Evolutionary conservation across 1,284 basidiomycete genomes (phyloP), one percentile per base, ranked within the genome.

Genomic region (Puccinia coronata): DNA sequence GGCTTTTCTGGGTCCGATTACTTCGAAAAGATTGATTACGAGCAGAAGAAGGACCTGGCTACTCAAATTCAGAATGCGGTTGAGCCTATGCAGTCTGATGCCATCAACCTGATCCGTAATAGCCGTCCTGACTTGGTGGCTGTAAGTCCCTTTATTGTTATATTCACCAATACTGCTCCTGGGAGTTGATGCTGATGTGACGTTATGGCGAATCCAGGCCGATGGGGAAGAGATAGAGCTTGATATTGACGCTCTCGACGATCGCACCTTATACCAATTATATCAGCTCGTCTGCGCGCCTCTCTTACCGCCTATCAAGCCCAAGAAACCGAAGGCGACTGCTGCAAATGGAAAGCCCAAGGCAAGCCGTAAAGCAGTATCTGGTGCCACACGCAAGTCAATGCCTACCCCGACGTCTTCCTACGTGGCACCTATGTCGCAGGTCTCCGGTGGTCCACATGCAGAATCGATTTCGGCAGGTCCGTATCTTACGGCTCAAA

Each of bases 161-260:
- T n/a, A n/a, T n/a, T n/a, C n/a, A n/a, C n/a, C n/a, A n/a, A n/a
- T n/a, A n/a, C n/a, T n/a, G n/a, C n/a, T n/a, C n/a, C n/a, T n/a
- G n/a, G n/a, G n/a, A n/a, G n/a, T 9, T n/a, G 5, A 49, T 34
- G 70, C 11, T 49, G 31, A n/a, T 69, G 81, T 41, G 73, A 25
- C 39, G 16, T 41, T 65, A 36, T 65, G 12, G 2, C 61, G 76
- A 34, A 82, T 82, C 67, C 73, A 82, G 74, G 88, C 95, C 92
- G 93, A 93, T 86, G 93, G 92, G 76, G 93, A 97, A 86, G 95
- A 98, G 88, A 97, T 98, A 84, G 95, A 98, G 87, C 90, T 98
- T 65, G 96, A 98, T 87, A 97, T 98, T 84, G 95, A 98, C 85
- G 88, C 91, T 67, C 89, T 98, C 51, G 94, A 95, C 73, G 88